Base-by-base conservation (phyloP, 1,139 yeast genomes). In the Ogataea hybrid region DNA sequence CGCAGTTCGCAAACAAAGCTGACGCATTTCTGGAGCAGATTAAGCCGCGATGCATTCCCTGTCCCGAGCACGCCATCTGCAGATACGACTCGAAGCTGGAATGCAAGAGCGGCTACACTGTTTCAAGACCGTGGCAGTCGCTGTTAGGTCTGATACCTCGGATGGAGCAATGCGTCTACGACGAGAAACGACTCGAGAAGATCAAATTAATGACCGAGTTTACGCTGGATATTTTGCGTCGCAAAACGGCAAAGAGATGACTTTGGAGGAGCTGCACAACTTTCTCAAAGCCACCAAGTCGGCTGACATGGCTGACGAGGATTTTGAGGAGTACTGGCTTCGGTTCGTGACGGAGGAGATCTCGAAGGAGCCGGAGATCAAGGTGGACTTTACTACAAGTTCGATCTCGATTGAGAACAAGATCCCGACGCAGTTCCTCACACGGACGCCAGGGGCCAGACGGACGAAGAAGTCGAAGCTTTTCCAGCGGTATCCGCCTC, bases 21-120 rank as follows among this genome's bases (percentile, higher is more conserved):
- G 41, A 38, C 10, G 23, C 16, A 8, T 28, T 38, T 8, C 23
- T 38, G 28, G 32, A 27, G n/a, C 21, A 21, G 25, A 28, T 38
- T 6, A 38, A 28, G 20, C 96, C 97, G 4, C 47, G 56, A 2
- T 92, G 97, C 63, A 65, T 75, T 6, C 77, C 77, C 28, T 90
- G 97, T 58, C 97, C 97, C 1, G 73, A 71, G 8, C 85, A 90
- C 63, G 95, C 94, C 1, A 69, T 78, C 38, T 92, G 97, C 61
- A 77, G 72, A 48, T 77, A 80, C 22, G 63, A 71, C 37, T 68
- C 83, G 53, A 68, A 72, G 46, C 60, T 84, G 14, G 78, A 73
- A 41, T 89, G 97, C 61, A 81, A 77, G 53, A 81, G 80, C 35
- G 94, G 84, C 44, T 88, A 74, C 60, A 66, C 79, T 32, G 74